Base-by-base conservation (phyloP, 768 basidiomycete species). In the Amanita brunnescens region DNA sequence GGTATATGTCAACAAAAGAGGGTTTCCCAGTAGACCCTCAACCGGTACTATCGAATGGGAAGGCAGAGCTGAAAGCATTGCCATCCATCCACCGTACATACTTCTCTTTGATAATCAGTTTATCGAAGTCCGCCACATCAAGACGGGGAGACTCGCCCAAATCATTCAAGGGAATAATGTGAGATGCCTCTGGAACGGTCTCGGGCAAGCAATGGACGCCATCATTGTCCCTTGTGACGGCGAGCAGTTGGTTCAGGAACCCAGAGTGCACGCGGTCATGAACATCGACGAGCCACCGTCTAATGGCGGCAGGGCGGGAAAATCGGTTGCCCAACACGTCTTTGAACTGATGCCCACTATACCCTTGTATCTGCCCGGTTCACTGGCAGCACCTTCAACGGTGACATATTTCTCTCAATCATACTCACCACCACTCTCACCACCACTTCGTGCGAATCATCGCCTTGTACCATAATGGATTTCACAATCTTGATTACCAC, bases 41-140 rank as follows among this genome's bases (percentile, higher is more conserved):
- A 71, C 77, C 18, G 80, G 79, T 33, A 82, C 86, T 1, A 88
- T 97, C 48, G 95, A 99, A 63, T 99, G 93, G 92, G 95, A 99
- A 67, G 92, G 77, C 26, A 87, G 84, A 0, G 91, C 91, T 2
- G 91, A 95, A 60, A 85, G 84, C 29, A 89, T 91, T 10, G 92
- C 93, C 1, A 83, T 90, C 66, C 93, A 95, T 61, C 80, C 84
- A 39, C 94, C 93, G 0, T 94, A 93, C 63, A 75, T 98, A 39
- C 77, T 95, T 40, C 79, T 94, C 40, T 91, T 96, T 67, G 92
- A 95, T 63, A 74, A 81, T 10, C 85, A 90, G 3, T 95, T 97
- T 69, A 90, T 97, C 58, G 93, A 97, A 67, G 80, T 97, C 39
- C 82, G 93, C 23, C 85, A 94, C 61, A 79, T 93, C 57, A 77